Base-by-base conservation (phyloP, 805 yeast species). In the Ogataea pini region DNA sequence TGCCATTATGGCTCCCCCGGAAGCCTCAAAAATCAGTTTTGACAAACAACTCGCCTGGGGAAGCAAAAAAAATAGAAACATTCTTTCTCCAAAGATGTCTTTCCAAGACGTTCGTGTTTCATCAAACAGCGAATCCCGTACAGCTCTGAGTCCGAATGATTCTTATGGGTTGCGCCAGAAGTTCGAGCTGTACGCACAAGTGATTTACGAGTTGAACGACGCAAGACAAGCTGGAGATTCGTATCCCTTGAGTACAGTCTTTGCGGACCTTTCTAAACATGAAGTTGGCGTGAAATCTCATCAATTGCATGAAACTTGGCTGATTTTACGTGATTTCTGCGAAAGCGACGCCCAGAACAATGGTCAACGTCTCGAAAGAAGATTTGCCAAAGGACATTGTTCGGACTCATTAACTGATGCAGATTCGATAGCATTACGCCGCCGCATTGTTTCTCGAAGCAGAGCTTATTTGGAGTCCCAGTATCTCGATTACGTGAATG, bases 301-400 rank as follows among this genome's bases (percentile, higher is more conserved):
- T 59, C 96, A 87, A 64, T 67, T 89, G 44, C 72, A 79, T 41
- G 96, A 88, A 56, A 74, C 85, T 16, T 89, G 94, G 89, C 73
- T 77, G 47, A 82, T 89, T 38, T 64, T 90, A 49, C 73, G 73
- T 19, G 72, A 72, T 31, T 72, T 82, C 42, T 69, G 78, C 29
- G 72, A 62, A 39, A 56, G 61, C 52, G 50, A 10, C 31, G n/a
- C 31, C n/a, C 14, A 58, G 70, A 70, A 55, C 48, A 44, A 34
- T 14, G 31, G 31, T 9, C 53, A 36, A 41, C 27, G 39, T 32
- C 50, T 57, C 24, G 73, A 68, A 44, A 60, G 70, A 33, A 57
- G 60, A 37, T 70, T 65, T 56, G 68, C 65, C n/a, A 58, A 54
- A 38, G 63, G 60, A 40, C 59, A 64, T 53, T 59, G 58, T 48